These are phyloP conservation scores for Plenodomus biglobosus DNA, from an alignment of 2,329 filamentous ascomycete species.

Conservation along the genomic window DNA sequence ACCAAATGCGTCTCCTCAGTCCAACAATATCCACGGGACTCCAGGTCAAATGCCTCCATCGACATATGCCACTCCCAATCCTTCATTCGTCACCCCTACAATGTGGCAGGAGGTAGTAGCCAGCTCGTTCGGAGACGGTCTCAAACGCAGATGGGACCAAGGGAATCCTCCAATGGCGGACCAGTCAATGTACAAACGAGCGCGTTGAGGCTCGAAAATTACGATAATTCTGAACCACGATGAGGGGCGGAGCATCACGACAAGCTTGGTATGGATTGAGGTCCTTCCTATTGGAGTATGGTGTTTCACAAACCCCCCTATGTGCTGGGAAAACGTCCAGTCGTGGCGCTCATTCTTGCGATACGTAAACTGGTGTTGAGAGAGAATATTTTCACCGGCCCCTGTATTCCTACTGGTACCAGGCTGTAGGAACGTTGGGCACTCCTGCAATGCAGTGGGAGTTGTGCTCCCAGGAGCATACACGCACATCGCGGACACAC, in stretches of 20 bases:
- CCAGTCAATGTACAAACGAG: conserved; percentile 43
- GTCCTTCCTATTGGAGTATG: too few relatives aligned
- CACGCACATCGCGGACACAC: not conserved
- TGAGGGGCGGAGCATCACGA: not conserved
- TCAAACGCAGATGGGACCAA: conserved; percentile 52
- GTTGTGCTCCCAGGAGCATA: not conserved
- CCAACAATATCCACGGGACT: conserved; percentile 31
- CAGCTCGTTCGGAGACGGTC: conserved; percentile 44
- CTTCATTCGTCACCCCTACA: conserved; percentile 50
- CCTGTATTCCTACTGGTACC: too few relatives aligned
- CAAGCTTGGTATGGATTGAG: too few relatives aligned
- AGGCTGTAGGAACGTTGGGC: too few relatives aligned
- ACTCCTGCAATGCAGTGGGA: too few relatives aligned
- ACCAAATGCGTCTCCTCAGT: conserved; percentile 40
- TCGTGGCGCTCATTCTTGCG: too few relatives aligned
- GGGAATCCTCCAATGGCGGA: conserved; percentile 39
- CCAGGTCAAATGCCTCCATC: conserved; percentile 39
- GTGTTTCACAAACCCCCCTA: too few relatives aligned
- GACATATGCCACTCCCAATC: conserved; percentile 34
- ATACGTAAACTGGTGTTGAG: too few relatives aligned
- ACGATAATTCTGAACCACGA: not conserved
- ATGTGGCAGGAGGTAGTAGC: conserved; percentile 56
- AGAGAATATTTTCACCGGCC: too few relatives aligned
- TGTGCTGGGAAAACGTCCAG: too few relatives aligned
- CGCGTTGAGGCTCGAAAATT: conserved; percentile 28